A percentile compares a stretch with the other conserved stretches of the same genome.
Conservation (phyloP, 495 filamentous ascomycete species). For the Aspergillus mulundensis region DNA sequence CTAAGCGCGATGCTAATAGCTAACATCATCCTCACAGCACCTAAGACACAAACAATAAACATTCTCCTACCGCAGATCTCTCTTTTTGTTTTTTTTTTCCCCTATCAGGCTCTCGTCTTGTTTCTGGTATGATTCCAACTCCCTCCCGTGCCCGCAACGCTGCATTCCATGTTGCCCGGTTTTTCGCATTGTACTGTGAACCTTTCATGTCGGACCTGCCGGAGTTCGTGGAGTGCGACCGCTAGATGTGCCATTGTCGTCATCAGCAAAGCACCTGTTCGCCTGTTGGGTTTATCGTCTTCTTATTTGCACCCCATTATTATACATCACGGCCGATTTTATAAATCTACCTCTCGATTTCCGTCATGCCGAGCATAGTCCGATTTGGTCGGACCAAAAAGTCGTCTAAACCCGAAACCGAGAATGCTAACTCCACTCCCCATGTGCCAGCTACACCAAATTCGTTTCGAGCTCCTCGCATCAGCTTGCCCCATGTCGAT, state of each 20-base stretch:
- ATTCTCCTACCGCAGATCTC: constrained; percentile 25
- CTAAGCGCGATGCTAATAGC: constrained; percentile 18
- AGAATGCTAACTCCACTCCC: constrained; percentile 28
- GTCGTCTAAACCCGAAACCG: constrained; percentile 20
- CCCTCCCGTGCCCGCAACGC: constrained; percentile 4
- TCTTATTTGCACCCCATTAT: background rate
- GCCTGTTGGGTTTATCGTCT: background rate
- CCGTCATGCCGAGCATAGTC: constrained; percentile 22
- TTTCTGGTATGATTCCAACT: constrained; percentile 16
- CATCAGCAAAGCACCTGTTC: background rate
- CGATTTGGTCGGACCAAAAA: constrained; percentile 32
- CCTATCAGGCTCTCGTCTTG: constrained; percentile 22
- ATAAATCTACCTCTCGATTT: constrained; percentile 3
- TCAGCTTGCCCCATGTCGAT: constrained; percentile 43
- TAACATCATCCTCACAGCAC: constrained; percentile 10
- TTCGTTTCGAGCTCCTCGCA: constrained; percentile 29
- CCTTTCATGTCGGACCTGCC: constrained; percentile 3
- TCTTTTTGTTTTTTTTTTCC: constrained; percentile 14
- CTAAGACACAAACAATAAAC: constrained; percentile 8
- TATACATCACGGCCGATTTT: constrained; percentile 7
- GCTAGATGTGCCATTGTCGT: background rate
- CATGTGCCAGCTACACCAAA: constrained; percentile 21
- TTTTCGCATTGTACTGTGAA: background rate
- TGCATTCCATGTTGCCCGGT: constrained; percentile 2
- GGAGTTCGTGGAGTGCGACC: constrained; percentile 4